Conservation (phyloP, 148 eudicot species). For the Fallopia convolvulus region DNA sequence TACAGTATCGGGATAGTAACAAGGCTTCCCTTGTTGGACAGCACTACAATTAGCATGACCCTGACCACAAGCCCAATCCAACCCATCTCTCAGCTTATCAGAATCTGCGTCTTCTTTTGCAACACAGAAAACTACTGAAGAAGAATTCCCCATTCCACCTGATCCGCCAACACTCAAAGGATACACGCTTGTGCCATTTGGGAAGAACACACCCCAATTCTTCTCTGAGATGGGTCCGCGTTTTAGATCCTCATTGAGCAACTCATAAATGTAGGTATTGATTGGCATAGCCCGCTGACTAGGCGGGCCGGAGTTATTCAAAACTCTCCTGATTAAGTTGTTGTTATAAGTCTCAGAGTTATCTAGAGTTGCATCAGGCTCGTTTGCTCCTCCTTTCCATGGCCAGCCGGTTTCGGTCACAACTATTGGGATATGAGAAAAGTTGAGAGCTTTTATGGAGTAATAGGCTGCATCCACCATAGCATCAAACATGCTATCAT, state of each 20-base stretch:
- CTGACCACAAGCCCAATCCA: slow-evolving; percentile 92
- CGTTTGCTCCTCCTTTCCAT: slow-evolving; percentile 64
- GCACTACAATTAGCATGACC: slow-evolving; percentile 84
- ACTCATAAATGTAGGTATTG: slow-evolving; percentile 75
- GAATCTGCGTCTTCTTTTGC: slow-evolving; percentile 55
- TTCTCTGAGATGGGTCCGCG: slow-evolving; percentile 75
- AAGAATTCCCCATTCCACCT: slow-evolving; percentile 29
- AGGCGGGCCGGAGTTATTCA: slow-evolving; percentile 82
- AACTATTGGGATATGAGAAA: slow-evolving; percentile 66
- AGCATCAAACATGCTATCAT: slow-evolving; percentile 93
- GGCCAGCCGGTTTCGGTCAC: slow-evolving; percentile 99
- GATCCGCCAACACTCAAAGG: slow-evolving; percentile 42
- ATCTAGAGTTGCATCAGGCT: slow-evolving; percentile 66
- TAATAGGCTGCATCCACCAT: slow-evolving; percentile 90
- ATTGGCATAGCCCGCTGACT: slow-evolving; percentile 67
- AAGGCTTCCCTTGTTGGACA: slow-evolving; percentile 70
- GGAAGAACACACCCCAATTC: slow-evolving; percentile 63
- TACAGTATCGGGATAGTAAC: slow-evolving; percentile 70
- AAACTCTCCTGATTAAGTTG: slow-evolving; percentile 63
- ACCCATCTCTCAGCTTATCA: slow-evolving; percentile 49
- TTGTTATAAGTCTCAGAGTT: slow-evolving; percentile 68
- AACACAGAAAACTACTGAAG: slow-evolving; percentile 52
- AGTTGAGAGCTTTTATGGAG: slow-evolving; percentile 56
- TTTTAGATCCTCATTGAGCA: slow-evolving; percentile 74
- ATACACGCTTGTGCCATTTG: slow-evolving; percentile 71